These are phyloP conservation scores for Cryptococcus wingfieldii DNA, from an alignment of 1,284 basidiomycete species.

Conservation along the genomic window DNA sequence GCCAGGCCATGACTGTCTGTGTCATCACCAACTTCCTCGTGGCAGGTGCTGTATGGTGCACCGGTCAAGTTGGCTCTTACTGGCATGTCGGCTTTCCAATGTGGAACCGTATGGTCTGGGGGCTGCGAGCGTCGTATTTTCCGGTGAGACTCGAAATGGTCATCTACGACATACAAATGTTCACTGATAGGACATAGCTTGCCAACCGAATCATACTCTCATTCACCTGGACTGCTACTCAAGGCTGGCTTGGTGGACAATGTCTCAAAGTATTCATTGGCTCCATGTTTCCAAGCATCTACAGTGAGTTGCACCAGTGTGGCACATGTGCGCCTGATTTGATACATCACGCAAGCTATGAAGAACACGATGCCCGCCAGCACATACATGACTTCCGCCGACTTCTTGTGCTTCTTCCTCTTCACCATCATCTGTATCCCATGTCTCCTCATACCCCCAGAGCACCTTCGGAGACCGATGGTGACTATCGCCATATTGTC, in stretches of 20 bases:
- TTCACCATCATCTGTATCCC: constrained; percentile 46
- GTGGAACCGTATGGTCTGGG: constrained; percentile 28
- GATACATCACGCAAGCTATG: constrained; percentile 11
- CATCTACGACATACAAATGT: neutral
- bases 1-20: constrained; percentile 29
- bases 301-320: constrained; percentile 17
- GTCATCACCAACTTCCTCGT: constrained; percentile 25
- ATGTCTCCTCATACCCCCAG: constrained; percentile 37
- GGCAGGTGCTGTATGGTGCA: constrained; percentile 15
- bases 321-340: neutral
- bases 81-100: constrained; percentile 34
- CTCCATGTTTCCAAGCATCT: constrained; percentile 34
- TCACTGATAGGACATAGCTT: constrained; percentile 6
- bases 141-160: constrained; percentile 12
- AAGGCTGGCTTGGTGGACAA: constrained; percentile 46
- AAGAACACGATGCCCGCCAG: constrained; percentile 31
- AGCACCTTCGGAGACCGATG: constrained; percentile 45
- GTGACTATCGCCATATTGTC: constrained; percentile 37
- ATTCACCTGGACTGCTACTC: constrained; percentile 34
- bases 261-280: constrained; percentile 47
- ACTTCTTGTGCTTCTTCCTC: constrained; percentile 48
- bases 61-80: constrained; percentile 26
- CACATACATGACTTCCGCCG: constrained; percentile 31
- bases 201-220: constrained; percentile 31
- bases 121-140: constrained; percentile 26